Evolutionary conservation across 169 alveolate species (phyloP).

Genomic region (Eimeria brunetti): DNA sequence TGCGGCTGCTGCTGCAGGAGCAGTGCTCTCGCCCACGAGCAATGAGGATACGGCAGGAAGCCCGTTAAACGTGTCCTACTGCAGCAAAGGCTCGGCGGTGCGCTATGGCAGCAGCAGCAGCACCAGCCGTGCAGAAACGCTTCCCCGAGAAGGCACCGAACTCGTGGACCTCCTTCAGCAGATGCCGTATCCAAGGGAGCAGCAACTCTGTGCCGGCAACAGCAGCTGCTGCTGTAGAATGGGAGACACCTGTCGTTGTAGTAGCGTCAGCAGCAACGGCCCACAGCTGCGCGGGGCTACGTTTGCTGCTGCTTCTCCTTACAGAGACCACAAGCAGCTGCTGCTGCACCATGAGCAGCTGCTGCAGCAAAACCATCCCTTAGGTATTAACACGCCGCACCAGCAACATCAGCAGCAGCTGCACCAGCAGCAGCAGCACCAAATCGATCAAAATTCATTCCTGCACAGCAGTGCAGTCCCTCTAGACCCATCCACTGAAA

Average conservation of each 20-base stretch:
- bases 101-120: slow-evolving; percentile 7
- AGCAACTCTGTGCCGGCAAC: slow-evolving; percentile 15
- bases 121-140: background rate
- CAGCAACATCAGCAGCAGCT: slow-evolving; percentile 13
- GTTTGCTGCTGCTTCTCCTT: slow-evolving; percentile 1
- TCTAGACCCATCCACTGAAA: background rate
- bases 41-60: background rate
- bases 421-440: slow-evolving; percentile 44
- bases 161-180: background rate
- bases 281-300: background rate
- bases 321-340: slow-evolving; percentile 8
- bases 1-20: slow-evolving; percentile 51
- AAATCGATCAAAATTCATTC: background rate
- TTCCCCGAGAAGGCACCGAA: background rate
- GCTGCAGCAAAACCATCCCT: background rate
- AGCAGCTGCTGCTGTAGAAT: slow-evolving; percentile 35
- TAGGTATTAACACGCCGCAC: slow-evolving; percentile 10
- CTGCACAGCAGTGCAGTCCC: background rate
- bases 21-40: slow-evolving; percentile 53
- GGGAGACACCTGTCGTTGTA: slow-evolving; percentile 8
- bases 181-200: background rate
- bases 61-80: background rate
- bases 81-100: background rate
- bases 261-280: slow-evolving; percentile 35
- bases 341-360: slow-evolving; percentile 44